Percentiles rank a stretch among this genome's conserved stretches.
Conservation (phyloP, 2,329 filamentous ascomycete genomes). For the Talaromyces pinophilus region DNA sequence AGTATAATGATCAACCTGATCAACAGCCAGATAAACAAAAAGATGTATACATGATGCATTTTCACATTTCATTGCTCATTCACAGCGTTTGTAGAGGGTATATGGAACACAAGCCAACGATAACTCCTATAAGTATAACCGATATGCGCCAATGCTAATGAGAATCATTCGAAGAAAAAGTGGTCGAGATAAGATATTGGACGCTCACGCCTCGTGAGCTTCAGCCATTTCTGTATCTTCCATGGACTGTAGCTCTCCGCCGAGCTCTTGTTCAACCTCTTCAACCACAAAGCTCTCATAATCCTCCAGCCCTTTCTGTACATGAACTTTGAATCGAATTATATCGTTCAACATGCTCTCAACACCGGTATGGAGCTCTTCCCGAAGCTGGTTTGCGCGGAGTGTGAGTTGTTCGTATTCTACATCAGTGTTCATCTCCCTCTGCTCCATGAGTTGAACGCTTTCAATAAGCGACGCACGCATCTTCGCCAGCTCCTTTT, state of each 20-base stretch:
- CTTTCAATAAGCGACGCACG: conserved; percentile 78
- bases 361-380: conserved; percentile 96
- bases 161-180: neutral
- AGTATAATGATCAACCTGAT: neutral
- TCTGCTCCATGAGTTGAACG: conserved; percentile 87
- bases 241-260: conserved; percentile 58
- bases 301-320: conserved; percentile 88
- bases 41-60: conserved; percentile 11
- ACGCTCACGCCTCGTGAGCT: conserved; percentile 12
- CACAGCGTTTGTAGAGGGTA: conserved; percentile 17
- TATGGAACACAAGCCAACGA: conserved; percentile 20
- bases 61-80: conserved; percentile 23
- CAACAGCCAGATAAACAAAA: conserved; percentile 7
- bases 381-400: conserved; percentile 77
- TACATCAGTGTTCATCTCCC: conserved; percentile 94
- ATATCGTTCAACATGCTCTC: conserved; percentile 95
- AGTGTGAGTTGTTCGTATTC: conserved; percentile 94
- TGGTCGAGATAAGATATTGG: neutral
- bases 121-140: conserved; percentile 14
- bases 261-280: conserved; percentile 83
- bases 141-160: conserved; percentile 16
- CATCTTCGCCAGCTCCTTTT: conserved; percentile 96
- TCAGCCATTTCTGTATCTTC: conserved; percentile 32
- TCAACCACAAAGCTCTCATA: conserved; percentile 93
- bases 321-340: conserved; percentile 97